Evolutionary conservation across 2,329 filamentous ascomycete species (phyloP).

Genomic region (Botrytis byssoidea): DNA sequence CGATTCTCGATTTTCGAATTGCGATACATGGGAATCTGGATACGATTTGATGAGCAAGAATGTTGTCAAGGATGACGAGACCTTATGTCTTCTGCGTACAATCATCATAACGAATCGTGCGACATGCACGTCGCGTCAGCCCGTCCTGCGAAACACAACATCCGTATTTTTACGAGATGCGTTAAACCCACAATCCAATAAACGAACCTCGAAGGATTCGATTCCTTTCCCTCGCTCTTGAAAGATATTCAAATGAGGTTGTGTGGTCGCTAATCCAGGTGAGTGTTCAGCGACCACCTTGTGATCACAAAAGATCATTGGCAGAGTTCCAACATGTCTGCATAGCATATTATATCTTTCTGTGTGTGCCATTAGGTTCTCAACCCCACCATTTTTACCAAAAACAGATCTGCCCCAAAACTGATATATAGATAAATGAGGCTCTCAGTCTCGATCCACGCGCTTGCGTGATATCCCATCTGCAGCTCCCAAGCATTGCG

Average conservation of each 20-base stretch:
- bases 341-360: neutral
- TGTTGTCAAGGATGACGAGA: neutral
- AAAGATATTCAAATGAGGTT: neutral
- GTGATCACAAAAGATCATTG: neutral
- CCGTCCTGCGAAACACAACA: neutral
- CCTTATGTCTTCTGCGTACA: neutral
- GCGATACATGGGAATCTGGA: rapidly evolving
- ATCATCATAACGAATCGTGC: neutral
- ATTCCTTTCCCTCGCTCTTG: too few relatives aligned
- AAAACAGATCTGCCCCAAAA: neutral
- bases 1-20: too few relatives aligned
- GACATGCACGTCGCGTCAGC: neutral
- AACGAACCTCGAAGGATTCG: too few relatives aligned
- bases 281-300: neutral
- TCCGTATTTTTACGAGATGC: neutral
- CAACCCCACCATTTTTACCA: too few relatives aligned
- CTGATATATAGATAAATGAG: neutral
- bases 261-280: neutral
- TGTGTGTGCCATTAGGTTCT: neutral
- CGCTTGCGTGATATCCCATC: neutral
- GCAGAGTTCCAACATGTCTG: neutral
- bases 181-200: neutral
- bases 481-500: neutral
- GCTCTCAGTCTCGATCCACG: neutral
- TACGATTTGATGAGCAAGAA: neutral